A percentile compares a stretch with the other conserved stretches of the same genome.
phyloP scores from a whole-genome alignment of 371 early-diverging fungal species.

The Apophysomyces elegans region DNA sequence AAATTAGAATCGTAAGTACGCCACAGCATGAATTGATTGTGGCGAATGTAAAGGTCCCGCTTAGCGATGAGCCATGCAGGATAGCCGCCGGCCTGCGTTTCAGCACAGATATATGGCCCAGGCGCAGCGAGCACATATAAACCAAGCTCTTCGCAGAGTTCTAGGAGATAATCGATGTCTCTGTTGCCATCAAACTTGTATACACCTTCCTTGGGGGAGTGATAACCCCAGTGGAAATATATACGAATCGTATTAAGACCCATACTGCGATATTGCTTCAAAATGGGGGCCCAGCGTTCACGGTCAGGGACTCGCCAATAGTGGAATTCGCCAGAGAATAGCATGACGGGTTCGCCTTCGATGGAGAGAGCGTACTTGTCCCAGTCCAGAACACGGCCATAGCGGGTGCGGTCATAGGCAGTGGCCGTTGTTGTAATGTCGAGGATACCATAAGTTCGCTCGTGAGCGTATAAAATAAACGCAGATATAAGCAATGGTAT shows the following conservation, averaged over 20 bases:
- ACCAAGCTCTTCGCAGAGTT: slow-evolving; percentile 74
- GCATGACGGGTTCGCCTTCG: slow-evolving; percentile 63
- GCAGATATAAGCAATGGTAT: slow-evolving; percentile 41
- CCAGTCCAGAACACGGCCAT: slow-evolving; percentile 64
- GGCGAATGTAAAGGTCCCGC: slow-evolving; percentile 75
- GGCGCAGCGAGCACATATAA: slow-evolving; percentile 85
- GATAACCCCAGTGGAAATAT: slow-evolving; percentile 92
- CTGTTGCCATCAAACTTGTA: slow-evolving; percentile 82
- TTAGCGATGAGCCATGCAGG: slow-evolving; percentile 86
- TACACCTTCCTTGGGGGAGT: slow-evolving; percentile 76
- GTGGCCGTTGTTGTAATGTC: slow-evolving; percentile 60
- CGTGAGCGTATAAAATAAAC: slow-evolving; percentile 44
- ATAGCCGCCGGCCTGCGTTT: slow-evolving; percentile 87
- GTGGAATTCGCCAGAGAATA: slow-evolving; percentile 80
- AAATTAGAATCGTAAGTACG: slow-evolving; percentile 72
- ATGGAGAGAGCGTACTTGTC: slow-evolving; percentile 64
- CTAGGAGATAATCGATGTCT: slow-evolving; percentile 75
- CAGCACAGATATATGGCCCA: slow-evolving; percentile 90
- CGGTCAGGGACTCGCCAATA: slow-evolving; percentile 80
- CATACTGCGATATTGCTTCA: slow-evolving; percentile 71
- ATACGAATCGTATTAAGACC: slow-evolving; percentile 87
- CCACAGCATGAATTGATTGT: slow-evolving; percentile 69
- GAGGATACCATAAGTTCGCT: slow-evolving; percentile 51
- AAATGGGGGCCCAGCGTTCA: slow-evolving; percentile 58
- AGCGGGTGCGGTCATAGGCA: slow-evolving; percentile 58